Percentiles rank a stretch among this genome's conserved stretches.
Evolutionary conservation across 495 filamentous ascomycete species (phyloP).

Genomic region (Mytilinidion resinicola): DNA sequence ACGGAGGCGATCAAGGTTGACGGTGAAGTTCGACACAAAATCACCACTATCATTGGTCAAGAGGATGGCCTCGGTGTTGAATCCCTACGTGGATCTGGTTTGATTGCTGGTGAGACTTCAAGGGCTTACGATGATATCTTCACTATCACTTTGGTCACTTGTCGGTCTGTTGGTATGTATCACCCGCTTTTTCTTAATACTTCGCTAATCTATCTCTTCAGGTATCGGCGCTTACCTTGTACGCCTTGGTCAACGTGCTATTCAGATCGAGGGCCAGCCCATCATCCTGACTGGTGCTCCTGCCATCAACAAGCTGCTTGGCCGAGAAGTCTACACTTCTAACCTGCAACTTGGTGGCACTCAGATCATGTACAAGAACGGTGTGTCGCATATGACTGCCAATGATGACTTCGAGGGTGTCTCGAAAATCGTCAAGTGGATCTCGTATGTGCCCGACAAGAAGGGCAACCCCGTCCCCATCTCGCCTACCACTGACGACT

Average conservation of each 20-base stretch:
- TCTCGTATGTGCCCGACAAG: conserved; percentile 92
- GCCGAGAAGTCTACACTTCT: conserved; percentile 96
- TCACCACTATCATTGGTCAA: conserved; percentile 86
- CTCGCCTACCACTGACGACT: conserved; percentile 72
- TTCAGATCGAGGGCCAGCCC: conserved; percentile 97
- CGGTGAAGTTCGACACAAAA: conserved; percentile 88
- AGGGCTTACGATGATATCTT: conserved; percentile 98
- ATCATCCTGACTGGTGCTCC: conserved; percentile 98
- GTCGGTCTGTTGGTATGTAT: conserved; percentile 77
- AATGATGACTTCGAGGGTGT: conserved; percentile 97
- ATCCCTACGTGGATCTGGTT: conserved; percentile 91
- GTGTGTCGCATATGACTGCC: conserved; percentile 98
- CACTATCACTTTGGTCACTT: conserved; percentile 95
- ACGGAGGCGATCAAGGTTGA: conserved; percentile 79
- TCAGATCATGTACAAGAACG: conserved; percentile 99
- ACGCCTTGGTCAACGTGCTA: conserved; percentile 92
- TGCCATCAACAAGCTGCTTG: conserved; percentile 96
- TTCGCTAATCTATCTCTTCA: conserved; percentile 15
- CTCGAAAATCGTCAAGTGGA: conserved; percentile 95
- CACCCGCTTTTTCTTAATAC: background rate
- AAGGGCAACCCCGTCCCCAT: conserved; percentile 85
- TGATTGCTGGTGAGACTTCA: conserved; percentile 96
- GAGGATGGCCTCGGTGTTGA: conserved; percentile 97
- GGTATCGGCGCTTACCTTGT: conserved; percentile 98
- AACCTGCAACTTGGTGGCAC: conserved; percentile 98